These are phyloP conservation scores for Sporothrix curviconia DNA, from an alignment of 2,329 filamentous ascomycete genomes.

Conservation along the genomic window DNA sequence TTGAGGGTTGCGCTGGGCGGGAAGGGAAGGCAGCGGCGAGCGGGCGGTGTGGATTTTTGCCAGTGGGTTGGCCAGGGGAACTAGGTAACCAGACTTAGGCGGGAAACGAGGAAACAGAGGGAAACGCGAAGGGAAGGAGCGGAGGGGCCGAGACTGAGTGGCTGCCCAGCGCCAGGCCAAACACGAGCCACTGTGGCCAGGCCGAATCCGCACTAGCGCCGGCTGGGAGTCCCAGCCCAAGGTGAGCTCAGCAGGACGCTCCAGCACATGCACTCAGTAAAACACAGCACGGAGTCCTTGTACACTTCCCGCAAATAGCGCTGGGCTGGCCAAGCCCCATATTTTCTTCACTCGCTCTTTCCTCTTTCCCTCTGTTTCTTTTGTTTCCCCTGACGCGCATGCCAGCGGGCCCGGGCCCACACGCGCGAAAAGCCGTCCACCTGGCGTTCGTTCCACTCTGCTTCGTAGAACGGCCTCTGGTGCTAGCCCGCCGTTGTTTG, in stretches of 20 bases:
- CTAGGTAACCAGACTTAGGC: background rate
- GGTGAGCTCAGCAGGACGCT: background rate
- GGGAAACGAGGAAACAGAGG: background rate
- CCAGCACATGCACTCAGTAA: background rate
- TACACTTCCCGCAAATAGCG: background rate
- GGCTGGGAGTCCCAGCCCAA: no score
- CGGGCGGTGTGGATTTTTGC: conserved; percentile 1
- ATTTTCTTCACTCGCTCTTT: no score
- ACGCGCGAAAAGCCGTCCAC: conserved; percentile 1
- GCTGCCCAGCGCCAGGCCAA: background rate
- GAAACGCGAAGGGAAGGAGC: conserved; percentile 2
- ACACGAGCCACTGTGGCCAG: background rate
- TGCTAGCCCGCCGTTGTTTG: background rate
- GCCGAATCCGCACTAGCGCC: background rate
- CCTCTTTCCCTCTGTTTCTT: no score
- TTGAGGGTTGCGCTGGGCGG: conserved; percentile 1
- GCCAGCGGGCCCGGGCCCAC: conserved; percentile 6
- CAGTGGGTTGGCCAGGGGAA: background rate
- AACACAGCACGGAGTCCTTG: background rate
- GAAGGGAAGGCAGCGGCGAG: conserved; percentile 4
- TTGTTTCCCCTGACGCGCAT: conserved; percentile 5
- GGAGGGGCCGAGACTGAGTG: background rate
- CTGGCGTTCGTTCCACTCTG: conserved; percentile 7
- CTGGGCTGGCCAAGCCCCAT: background rate
- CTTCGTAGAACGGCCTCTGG: background rate